Base-by-base conservation (phyloP, 2,329 filamentous ascomycete species). In the Stemphylium vesicarium region DNA sequence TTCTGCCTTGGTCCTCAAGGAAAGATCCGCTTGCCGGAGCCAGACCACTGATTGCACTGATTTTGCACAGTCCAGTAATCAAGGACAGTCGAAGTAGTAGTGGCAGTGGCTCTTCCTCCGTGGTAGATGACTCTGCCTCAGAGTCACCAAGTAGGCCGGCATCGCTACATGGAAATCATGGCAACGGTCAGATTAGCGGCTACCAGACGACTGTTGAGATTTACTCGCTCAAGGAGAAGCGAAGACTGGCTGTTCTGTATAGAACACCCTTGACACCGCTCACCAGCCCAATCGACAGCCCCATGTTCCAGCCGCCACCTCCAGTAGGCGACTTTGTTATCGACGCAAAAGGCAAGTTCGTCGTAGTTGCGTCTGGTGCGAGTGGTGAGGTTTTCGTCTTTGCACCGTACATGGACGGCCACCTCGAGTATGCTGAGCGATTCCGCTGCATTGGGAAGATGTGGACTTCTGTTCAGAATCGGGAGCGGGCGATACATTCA, bases 201-300 rank as follows among this genome's bases (percentile, higher is more conserved):
- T 96, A 94, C 68, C 92, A 96, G 75, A 97, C 93, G 0, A 88
- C 89, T 0, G 91, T 96, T 5, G 92, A 97, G 64, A 80, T 98
- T 0, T 96, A 94, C 75, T 97, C 93, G 1, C 79, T 98, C 56
- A 86, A 85, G 64, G 90, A 88, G n/a, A 88, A 87, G 65, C 82
- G 85, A 57, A 84, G 85, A 50, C 77, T 97, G 50, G 84, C 88
- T 22, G 89, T 90, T 0, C 79, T 98, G 8, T 87, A 96, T 56
- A 84, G 87, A 65, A 87, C 88, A 38, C 84, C 90, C 44, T 81
- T 85, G 70, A 79, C 86, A 49, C 78, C 85, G 41, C 75, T 90
- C 65, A 80, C 83, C 66, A 78, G 84, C 56, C 78, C 87, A 33
- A 48, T 79, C 70, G 69, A 79, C 63, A 86, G 88, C 77, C 82